A percentile compares a stretch with the other conserved stretches of the same genome.
phyloP scores from a whole-genome alignment of 352 stramenopile genomes.

The Phytopythium delawarense region DNA sequence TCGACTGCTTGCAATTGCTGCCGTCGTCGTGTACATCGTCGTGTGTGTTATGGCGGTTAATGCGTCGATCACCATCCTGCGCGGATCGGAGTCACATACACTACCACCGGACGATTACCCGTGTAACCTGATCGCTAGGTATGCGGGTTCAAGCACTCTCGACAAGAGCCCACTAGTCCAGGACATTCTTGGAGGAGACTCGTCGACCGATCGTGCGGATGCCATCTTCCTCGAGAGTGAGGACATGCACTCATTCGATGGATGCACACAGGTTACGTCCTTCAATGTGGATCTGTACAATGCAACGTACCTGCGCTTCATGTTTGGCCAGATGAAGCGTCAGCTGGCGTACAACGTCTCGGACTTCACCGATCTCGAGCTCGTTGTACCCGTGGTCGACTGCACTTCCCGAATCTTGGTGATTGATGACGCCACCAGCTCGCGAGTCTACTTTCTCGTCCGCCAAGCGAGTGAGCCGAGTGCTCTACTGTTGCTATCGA shows the following conservation, averaged over 20 bases:
- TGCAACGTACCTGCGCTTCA: conserved; percentile 9
- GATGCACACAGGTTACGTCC: conserved; percentile 8
- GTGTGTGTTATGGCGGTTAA: not conserved
- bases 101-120: not conserved
- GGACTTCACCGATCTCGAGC: conserved; percentile 21
- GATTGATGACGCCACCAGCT: conserved; percentile 12
- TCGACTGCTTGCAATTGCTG: not conserved
- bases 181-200: conserved; percentile 18
- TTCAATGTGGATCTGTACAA: conserved; percentile 25
- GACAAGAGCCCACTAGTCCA: conserved; percentile 29
- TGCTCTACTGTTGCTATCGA: conserved; percentile 18
- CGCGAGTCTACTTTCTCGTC: conserved; percentile 22
- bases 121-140: conserved; percentile 24
- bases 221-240: conserved; percentile 28
- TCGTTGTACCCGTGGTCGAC: conserved; percentile 19
- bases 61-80: not conserved
- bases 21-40: not conserved
- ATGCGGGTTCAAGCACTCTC: conserved; percentile 19
- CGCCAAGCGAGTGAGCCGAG: conserved; percentile 13
- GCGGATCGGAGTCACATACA: not conserved
- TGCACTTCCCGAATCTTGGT: conserved; percentile 19
- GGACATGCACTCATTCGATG: conserved; percentile 13
- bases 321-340: conserved; percentile 14
- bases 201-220: conserved; percentile 16
- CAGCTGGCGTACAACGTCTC: conserved; percentile 28